phyloP scores from a whole-genome alignment of 306 rosid species.

The Cicer cuneatum region DNA sequence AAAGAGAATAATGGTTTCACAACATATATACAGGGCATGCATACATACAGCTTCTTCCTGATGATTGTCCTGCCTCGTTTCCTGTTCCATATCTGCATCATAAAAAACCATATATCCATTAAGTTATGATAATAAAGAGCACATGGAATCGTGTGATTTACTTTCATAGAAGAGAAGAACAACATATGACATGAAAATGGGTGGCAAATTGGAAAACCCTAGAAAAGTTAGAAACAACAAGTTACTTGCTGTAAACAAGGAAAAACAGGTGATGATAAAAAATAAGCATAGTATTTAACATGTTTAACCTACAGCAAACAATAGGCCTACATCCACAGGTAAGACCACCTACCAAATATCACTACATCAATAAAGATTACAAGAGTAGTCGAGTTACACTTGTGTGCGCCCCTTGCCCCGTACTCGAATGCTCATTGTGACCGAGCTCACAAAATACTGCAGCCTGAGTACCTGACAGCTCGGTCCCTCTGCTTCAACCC shows the following conservation, averaged over 20 bases:
- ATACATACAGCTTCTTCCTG: conserved; percentile 67
- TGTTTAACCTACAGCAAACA: neutral
- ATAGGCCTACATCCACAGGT: neutral
- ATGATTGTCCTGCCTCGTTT: conserved; percentile 41
- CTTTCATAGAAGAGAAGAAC: conserved; percentile 2
- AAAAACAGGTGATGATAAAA: neutral
- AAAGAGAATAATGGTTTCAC: conserved; percentile 2
- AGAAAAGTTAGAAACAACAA: conserved; percentile 31
- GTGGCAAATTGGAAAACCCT: neutral
- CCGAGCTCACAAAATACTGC: neutral
- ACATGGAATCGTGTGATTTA: neutral
- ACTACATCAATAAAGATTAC: neutral
- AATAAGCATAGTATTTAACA: neutral
- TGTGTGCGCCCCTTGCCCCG: neutral
- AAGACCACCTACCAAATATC: neutral
- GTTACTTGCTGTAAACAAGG: neutral
- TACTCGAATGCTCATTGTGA: neutral
- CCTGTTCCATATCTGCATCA: conserved; percentile 55
- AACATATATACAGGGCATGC: conserved; percentile 36
- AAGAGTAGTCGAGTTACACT: conserved; percentile 2
- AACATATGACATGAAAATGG: conserved; percentile 2
- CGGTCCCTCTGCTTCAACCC: conserved; percentile 15
- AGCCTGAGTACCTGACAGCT: neutral
- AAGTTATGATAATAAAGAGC: conserved; percentile 4
- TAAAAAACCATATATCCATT: conserved; percentile 16